Base-by-base conservation (phyloP, 2,329 filamentous ascomycete genomes). In the Thermoascus crustaceus region DNA sequence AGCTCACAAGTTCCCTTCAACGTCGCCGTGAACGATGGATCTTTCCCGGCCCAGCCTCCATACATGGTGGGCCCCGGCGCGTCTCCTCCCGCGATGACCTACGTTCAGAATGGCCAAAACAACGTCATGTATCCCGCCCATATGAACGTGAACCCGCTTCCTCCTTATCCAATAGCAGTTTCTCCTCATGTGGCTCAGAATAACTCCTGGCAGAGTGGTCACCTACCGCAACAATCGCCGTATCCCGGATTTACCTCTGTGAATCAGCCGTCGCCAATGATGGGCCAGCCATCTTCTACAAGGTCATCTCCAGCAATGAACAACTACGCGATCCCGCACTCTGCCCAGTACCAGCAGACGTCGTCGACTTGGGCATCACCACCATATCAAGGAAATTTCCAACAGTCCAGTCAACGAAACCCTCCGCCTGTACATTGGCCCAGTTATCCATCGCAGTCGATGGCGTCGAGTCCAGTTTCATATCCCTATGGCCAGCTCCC, bases 401-500 rank as follows among this genome's bases (percentile, higher is more conserved):
- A 53, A 25, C 56, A 53, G 32, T 54, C 53, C 42, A 50, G 57
- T 19, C 55, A 61, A 37, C 55, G 60, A 26, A 64, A 61, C 38
- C 62, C 66, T 38, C 44, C 54, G 11, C 45, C 60, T 23, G 53
- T 57, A 35, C 57, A 60, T 30, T 66, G 62, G 60, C 47, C 57
- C 16, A 58, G 52, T 34, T 57, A 60, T 34, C 56, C 55, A 23
- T 46, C 55, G 17, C 61, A 59, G 34, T 42, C 57, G 4, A 53
- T 61, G 48, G 42, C 45, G 36, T 32, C 49, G 14, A 58, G 52
- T 70, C 40, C 57, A 47, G 46, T 55, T 19, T 75, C 78, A 1
- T 94, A 94, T 60, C 72, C 79, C 1, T 94, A 82, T 55, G 82
- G 85, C 2, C 85, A 93, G 53, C 71, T 89, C 30, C 82, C 85